Evolutionary conservation across 148 eudicot genomes (phyloP), one percentile per base, ranked within the genome.

Genomic region (Camellia granthamiana): DNA sequence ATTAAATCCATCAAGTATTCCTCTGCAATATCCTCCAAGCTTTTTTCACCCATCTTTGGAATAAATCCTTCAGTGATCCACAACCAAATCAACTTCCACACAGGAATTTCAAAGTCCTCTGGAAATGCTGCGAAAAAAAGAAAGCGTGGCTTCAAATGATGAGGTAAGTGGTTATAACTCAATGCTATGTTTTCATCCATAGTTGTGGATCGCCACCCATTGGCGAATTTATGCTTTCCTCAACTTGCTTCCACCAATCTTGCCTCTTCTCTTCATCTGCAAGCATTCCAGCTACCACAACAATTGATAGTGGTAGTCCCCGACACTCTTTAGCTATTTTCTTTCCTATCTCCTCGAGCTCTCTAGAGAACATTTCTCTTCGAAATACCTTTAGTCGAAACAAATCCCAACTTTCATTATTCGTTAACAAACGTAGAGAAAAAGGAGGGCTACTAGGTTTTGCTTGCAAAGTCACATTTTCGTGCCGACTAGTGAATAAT

Each of bases 11-110:
- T 73, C 43, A 88, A 81, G 80, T 82, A 86, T 14, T 78, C 85
- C 12, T 76, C 70, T 10, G 84, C 84, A 42, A 78, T 63, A 59
- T 42, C 43, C 79, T 85, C 84, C 56, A 75, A 3, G 42, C 3
- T 43, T n/a, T 78, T 78, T 3, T n/a, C 38, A 16, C 21, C 54
- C 21, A 30, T 64, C 6, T 55, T 63, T 0, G 1, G 14, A n/a
- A 84, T 71, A 21, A 84, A 85, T 8, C 89, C 91, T 72, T 89
- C 86, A 0, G 88, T 88, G 38, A 81, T 72, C 91, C 91, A 89
- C 47, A 85, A 83, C 10, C 60, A 42, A 12, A 44, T 78, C 51
- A 89, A 68, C 81, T 79, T 79, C 44, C 67, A 1, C 0, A 67
- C 86, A 0, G 82, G 86, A 19, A 89, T 83, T 66, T 83, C 74